Percentiles rank a stretch among this genome's conserved stretches.
These are phyloP conservation scores for Actinomortierella ambigua DNA, from an alignment of 371 early-diverging fungal genomes.

Conservation along the genomic window DNA sequence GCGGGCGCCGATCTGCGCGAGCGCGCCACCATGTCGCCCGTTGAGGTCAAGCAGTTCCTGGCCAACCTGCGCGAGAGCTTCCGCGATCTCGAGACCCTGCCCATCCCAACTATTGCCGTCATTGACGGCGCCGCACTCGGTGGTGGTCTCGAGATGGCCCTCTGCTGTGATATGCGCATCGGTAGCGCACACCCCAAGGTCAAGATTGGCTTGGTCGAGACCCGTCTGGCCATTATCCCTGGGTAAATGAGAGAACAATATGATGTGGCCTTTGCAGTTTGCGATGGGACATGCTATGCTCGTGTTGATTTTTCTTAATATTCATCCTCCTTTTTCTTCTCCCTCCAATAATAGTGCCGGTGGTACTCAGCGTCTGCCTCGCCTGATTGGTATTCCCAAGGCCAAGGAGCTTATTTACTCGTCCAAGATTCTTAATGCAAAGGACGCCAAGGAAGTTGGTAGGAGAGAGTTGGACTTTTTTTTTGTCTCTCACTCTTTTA, in stretches of 20 bases:
- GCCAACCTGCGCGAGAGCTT: constrained; percentile 78
- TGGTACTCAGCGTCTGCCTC: constrained; percentile 92
- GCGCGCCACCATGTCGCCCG: constrained; percentile 81
- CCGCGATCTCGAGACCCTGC: constrained; percentile 85
- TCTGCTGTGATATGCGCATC: constrained; percentile 91
- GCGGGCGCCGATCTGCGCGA: constrained; percentile 98
- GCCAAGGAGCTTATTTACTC: constrained; percentile 96
- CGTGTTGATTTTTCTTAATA: too few species aligned
- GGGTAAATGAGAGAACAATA: constrained; percentile 61
- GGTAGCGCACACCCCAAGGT: constrained; percentile 73
- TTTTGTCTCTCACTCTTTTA: constrained; percentile 1
- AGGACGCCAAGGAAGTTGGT: constrained; percentile 72
- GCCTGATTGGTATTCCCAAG: constrained; percentile 84
- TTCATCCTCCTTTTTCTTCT: background rate
- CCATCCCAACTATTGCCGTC: constrained; percentile 94
- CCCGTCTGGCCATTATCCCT: constrained; percentile 95
- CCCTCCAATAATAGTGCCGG: constrained; percentile 74
- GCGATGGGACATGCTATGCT: too few species aligned
- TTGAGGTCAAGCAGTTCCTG: constrained; percentile 87
- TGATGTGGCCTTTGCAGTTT: background rate
- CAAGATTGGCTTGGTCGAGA: constrained; percentile 92
- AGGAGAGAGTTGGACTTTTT: constrained; percentile 5
- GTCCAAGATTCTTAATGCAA: constrained; percentile 67
- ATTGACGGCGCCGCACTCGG: constrained; percentile 96
- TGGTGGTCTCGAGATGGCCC: constrained; percentile 93